These are phyloP conservation scores for Erysimum cheiri DNA, from an alignment of 441 rosid species.

Conservation along the genomic window DNA sequence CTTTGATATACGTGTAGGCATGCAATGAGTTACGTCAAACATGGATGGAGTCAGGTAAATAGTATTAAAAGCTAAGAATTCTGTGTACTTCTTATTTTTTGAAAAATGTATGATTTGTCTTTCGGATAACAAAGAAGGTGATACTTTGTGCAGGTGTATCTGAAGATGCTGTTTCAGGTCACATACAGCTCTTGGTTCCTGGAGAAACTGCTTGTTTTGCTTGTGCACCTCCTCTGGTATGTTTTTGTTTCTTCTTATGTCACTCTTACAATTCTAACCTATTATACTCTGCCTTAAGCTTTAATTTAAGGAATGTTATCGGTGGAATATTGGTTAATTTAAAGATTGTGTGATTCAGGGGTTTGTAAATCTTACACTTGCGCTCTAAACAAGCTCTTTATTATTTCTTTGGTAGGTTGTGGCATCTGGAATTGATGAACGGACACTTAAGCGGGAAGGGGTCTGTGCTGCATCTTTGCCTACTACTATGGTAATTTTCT, in stretches of 20 bases:
- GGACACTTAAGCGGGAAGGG: slow-evolving; percentile 93
- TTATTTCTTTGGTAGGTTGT: slow-evolving; percentile 62
- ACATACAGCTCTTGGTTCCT: slow-evolving; percentile 89
- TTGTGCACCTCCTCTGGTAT: slow-evolving; percentile 95
- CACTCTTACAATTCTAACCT: slow-evolving; percentile 7
- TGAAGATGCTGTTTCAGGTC: slow-evolving; percentile 98
- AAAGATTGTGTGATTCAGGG: slow-evolving; percentile 11
- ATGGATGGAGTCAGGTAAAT: slow-evolving; percentile 97
- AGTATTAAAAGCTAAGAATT: slow-evolving; percentile 16
- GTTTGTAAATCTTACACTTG: slow-evolving; percentile 9
- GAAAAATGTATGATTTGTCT: background rate
- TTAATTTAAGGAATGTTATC: slow-evolving; percentile 7
- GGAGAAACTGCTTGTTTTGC: slow-evolving; percentile 99
- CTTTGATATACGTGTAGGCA: slow-evolving; percentile 65
- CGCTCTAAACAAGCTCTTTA: background rate
- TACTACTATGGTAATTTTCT: slow-evolving; percentile 77
- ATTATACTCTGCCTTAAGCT: background rate
- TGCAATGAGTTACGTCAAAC: slow-evolving; percentile 93
- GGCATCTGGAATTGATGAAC: slow-evolving; percentile 97
- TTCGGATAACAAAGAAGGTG: slow-evolving; percentile 29
- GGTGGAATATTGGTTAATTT: slow-evolving; percentile 10
- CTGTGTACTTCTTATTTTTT: slow-evolving; percentile 20
- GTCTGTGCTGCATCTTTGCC: slow-evolving; percentile 98
- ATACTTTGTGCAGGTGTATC: slow-evolving; percentile 75
- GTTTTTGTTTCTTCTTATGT: slow-evolving; percentile 28